Percentiles rank a stretch among this genome's conserved stretches.
phyloP scores from a whole-genome alignment of 2,329 filamentous ascomycete genomes.

The Cladorrhinum sp. region DNA sequence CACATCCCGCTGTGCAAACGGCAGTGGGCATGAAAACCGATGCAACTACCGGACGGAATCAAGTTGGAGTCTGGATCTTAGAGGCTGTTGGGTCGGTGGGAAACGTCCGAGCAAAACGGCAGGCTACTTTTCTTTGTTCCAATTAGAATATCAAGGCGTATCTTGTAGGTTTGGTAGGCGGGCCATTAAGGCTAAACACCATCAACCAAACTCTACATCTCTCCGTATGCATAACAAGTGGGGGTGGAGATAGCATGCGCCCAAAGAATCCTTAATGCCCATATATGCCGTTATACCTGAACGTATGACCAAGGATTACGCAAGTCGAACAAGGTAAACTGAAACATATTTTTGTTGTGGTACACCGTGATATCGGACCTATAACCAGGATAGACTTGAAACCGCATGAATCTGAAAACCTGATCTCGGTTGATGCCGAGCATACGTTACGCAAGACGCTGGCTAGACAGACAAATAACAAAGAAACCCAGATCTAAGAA shows the following conservation, averaged over 20 bases:
- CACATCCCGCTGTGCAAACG: background rate
- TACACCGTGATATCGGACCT: background rate
- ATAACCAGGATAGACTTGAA: background rate
- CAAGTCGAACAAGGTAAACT: background rate
- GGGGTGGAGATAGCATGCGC: background rate
- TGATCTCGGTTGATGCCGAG: slow-evolving; percentile 2
- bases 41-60: background rate
- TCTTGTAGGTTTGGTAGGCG: background rate
- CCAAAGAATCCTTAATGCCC: too few relatives aligned
- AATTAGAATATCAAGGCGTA: background rate
- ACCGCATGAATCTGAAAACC: background rate
- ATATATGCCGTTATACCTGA: background rate
- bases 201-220: background rate
- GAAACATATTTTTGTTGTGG: background rate
- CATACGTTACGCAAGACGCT: background rate
- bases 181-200: background rate
- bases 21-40: background rate
- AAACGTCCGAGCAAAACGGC: background rate
- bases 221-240: too few relatives aligned
- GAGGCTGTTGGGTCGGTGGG: background rate
- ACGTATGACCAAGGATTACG: background rate
- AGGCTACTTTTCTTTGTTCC: background rate
- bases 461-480: background rate
- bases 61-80: background rate
- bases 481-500: background rate